Evolutionary conservation across 2,329 filamentous ascomycete species (phyloP).

Genomic region (Aureobasidium sp.): DNA sequence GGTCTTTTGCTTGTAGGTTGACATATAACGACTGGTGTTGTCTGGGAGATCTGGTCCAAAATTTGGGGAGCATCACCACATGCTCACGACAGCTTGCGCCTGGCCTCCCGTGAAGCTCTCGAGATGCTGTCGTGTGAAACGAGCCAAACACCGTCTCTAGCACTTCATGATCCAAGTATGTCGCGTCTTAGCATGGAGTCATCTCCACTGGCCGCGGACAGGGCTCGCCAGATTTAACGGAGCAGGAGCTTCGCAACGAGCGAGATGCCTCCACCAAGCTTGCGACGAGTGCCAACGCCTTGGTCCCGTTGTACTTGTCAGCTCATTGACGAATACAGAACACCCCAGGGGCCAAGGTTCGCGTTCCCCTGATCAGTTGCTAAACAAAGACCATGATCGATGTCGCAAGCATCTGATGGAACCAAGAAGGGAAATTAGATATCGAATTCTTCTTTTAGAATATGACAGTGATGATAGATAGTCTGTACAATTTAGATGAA

Average conservation of each 20-base stretch:
- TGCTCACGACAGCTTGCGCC: background rate
- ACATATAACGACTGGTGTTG: background rate
- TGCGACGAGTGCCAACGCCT: background rate
- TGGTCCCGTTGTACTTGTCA: background rate
- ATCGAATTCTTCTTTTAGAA: background rate
- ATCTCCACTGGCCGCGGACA: background rate
- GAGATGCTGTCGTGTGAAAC: background rate
- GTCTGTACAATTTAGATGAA: background rate
- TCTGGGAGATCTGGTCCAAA: background rate
- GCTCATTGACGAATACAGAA: background rate
- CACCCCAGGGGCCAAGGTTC: background rate
- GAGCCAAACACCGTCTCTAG: background rate
- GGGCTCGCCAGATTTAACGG: background rate
- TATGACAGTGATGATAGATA: background rate
- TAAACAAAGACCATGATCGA: background rate
- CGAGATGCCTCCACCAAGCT: background rate
- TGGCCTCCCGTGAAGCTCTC: background rate
- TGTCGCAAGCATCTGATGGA: conserved; percentile 6
- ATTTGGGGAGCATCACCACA: background rate
- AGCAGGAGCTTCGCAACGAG: background rate
- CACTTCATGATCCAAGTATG: background rate
- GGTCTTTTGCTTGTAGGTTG: background rate
- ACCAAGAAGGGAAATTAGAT: background rate
- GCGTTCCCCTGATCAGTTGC: background rate
- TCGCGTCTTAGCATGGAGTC: background rate